Conservation (phyloP, 1,284 basidiomycete genomes). For the Tylopilus sp. region DNA sequence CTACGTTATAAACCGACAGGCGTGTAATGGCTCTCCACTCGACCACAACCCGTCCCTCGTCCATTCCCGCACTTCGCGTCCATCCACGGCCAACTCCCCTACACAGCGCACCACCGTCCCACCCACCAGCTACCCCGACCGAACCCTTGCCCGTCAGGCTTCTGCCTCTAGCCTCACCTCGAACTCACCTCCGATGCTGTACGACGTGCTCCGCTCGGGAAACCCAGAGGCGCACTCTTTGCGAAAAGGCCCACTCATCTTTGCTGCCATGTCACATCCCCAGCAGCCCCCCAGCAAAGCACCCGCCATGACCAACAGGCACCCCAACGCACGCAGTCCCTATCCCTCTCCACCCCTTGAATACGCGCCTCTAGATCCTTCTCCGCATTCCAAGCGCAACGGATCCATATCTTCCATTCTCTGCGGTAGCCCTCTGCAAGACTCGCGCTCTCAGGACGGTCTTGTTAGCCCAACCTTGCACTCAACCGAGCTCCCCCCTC, state of each 20-base stretch:
- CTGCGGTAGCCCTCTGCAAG: not conserved
- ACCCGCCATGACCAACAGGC: not conserved
- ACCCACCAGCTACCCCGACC: constrained; percentile 23
- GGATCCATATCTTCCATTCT: constrained; percentile 3
- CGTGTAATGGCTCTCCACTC: constrained; percentile 5
- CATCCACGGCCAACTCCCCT: constrained; percentile 7
- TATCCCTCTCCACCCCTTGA: constrained; percentile 33
- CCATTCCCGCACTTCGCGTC: constrained; percentile 10
- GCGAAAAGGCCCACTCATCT: constrained; percentile 41
- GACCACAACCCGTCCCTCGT: not conserved
- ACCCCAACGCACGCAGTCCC: constrained; percentile 1
- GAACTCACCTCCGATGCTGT: constrained; percentile 16
- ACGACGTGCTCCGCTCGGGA: constrained; percentile 24
- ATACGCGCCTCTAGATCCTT: constrained; percentile 10
- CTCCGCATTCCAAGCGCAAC: constrained; percentile 3
- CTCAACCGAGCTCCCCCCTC: constrained; percentile 14
- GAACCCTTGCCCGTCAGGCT: constrained; percentile 6
- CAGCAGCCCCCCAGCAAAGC: not conserved
- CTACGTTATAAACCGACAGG: constrained; percentile 22
- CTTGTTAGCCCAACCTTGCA: not conserved
- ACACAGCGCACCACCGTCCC: constrained; percentile 10
- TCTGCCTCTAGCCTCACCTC: constrained; percentile 10
- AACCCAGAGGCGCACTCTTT: constrained; percentile 15
- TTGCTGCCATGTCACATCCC: constrained; percentile 33
- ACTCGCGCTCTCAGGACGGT: constrained; percentile 5